Evolutionary conservation across 2,329 filamentous ascomycete genomes (phyloP).

Genomic region (Cladosporium colombiae): DNA sequence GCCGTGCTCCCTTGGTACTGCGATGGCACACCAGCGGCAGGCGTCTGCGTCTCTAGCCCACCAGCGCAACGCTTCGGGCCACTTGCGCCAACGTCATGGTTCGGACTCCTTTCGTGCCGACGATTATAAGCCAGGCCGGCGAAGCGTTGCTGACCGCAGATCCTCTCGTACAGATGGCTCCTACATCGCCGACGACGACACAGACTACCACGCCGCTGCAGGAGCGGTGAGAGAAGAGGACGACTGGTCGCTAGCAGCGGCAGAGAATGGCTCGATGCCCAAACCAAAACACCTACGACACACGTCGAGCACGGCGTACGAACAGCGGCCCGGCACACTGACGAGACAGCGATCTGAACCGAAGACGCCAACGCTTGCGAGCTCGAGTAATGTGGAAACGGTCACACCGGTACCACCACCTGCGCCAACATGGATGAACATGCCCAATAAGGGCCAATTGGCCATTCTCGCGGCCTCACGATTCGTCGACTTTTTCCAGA

Average conservation of each 20-base stretch:
- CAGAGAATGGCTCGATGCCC: conserved; percentile 20
- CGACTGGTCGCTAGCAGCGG: conserved; percentile 22
- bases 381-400: conserved; percentile 1
- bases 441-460: conserved; percentile 45
- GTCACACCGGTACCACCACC: conserved; percentile 22
- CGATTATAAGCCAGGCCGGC: conserved; percentile 10
- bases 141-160: conserved; percentile 16
- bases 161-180: conserved; percentile 15
- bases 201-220: conserved; percentile 11
- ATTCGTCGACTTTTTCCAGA: conserved; percentile 49
- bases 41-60: conserved; percentile 16
- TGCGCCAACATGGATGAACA: conserved; percentile 42
- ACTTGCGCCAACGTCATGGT: conserved; percentile 32
- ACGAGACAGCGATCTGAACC: conserved; percentile 13
- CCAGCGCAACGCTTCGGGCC: conserved; percentile 24
- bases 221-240: conserved; percentile 14
- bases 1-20: not conserved
- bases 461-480: conserved; percentile 43
- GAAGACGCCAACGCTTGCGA: conserved; percentile 9
- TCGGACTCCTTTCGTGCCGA: conserved; percentile 24
- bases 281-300: conserved; percentile 1
- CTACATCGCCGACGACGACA: conserved; percentile 20
- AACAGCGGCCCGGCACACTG: not conserved
- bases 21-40: conserved; percentile 27
- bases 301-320: conserved; percentile 2